phyloP scores from a whole-genome alignment of 305 asterid genomes.

The Fraxinus nigra region DNA sequence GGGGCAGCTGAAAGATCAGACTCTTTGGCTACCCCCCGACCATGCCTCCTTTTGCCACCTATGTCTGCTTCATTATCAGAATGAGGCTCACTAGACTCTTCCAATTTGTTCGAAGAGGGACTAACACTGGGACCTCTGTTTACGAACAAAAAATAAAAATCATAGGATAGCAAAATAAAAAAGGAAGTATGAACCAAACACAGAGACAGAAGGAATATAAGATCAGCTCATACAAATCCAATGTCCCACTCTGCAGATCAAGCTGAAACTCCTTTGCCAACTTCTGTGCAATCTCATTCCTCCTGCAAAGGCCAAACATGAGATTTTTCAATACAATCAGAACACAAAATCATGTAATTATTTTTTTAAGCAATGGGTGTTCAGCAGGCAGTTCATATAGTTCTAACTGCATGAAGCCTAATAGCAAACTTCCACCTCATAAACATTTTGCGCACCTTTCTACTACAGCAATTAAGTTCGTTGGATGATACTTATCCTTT shows the following conservation, averaged over 20 bases:
- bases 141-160: too few relatives aligned
- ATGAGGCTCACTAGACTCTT: constrained; percentile 66
- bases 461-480: constrained; percentile 73
- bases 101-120: constrained; percentile 62
- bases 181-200: not conserved
- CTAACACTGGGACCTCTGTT: constrained; percentile 73
- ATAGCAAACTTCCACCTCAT: not conserved
- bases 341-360: constrained; percentile 8
- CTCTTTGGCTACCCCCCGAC: constrained; percentile 59
- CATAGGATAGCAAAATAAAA: too few relatives aligned
- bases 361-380: not conserved
- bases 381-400: constrained; percentile 7
- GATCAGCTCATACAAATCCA: constrained; percentile 66
- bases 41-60: constrained; percentile 68
- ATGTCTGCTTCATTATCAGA: constrained; percentile 76
- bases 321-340: constrained; percentile 1
- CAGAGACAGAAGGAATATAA: not conserved
- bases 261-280: constrained; percentile 79
- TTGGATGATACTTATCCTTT: constrained; percentile 93
- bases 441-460: constrained; percentile 57
- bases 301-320: constrained; percentile 45
- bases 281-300: constrained; percentile 79
- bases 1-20: constrained; percentile 69
- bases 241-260: constrained; percentile 82
- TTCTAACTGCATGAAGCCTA: not conserved